Base-by-base conservation (phyloP, 192 early-diverging fungal genomes). In the Coemansia sp. region DNA sequence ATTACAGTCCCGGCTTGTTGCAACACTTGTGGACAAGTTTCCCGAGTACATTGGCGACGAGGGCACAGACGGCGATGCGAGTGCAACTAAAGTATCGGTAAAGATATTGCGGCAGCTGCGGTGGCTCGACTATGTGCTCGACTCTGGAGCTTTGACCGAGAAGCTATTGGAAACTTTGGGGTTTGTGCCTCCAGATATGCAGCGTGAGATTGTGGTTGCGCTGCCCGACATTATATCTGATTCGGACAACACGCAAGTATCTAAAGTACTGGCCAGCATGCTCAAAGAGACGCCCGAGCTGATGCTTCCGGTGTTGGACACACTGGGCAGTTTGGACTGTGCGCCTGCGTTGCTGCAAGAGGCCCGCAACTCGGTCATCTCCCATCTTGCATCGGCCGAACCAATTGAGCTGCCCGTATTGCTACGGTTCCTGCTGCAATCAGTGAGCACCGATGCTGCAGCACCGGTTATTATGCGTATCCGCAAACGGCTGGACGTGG, bases 141-240 rank as follows among this genome's bases (percentile, higher is more conserved):
- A 89, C 38, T 86, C 90, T 1, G 68, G 71, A 3, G 58, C 63
- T 20, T 71, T 92, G 48, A 75, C 86, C 5, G 70, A 83, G 15
- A 89, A 86, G 60, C 70, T 92, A 5, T 46, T 90, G 20, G 90
- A 92, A 68, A 84, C 89, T 9, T 80, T 89, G 31, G 66, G 82
- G 6, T 72, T 87, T 17, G 82, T 85, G 6, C 84, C 89, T n/a
- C 53, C 79, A 3, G 73, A 81, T 9, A 87, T 88, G 58, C 88
- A 92, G 58, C 71, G 83, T 31, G 91, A 92, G 66, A 86, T 92
- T 7, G 89, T 92, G 20, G 78, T 73, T 12, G 82, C 79, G 9
- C 55, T 92, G n/a, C 89, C 91, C 1, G 88, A 92, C 51, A 90
- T 92, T 40, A 67, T 92, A 12, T 84, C 83, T 4, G 89, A 92